Conservation (phyloP, 352 stramenopile genomes). For the Globisporangium orthogonon region DNA sequence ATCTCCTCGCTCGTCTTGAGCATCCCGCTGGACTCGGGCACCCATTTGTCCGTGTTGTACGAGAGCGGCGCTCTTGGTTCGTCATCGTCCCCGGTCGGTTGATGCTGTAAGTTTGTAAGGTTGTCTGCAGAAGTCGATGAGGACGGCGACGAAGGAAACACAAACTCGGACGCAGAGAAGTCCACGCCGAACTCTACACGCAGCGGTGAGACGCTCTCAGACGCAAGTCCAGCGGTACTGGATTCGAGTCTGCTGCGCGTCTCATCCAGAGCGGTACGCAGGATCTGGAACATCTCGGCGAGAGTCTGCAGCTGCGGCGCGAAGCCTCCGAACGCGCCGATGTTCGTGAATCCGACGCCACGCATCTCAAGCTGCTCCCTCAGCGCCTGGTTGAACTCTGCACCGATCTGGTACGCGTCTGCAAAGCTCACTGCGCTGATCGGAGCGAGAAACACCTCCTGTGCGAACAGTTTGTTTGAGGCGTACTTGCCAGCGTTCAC, state of each 20-base stretch:
- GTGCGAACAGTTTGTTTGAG: constrained; percentile 62
- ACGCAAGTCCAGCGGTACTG: constrained; percentile 13
- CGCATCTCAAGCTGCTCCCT: constrained; percentile 35
- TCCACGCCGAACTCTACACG: constrained; percentile 54
- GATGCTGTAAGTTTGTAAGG: neutral
- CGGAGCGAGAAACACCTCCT: constrained; percentile 55
- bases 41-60: constrained; percentile 73
- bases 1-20: constrained; percentile 62
- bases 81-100: neutral
- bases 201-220: constrained; percentile 31
- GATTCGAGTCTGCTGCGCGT: constrained; percentile 26
- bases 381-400: constrained; percentile 38
- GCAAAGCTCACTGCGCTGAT: constrained; percentile 47
- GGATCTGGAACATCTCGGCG: constrained; percentile 50
- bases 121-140: neutral
- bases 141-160: constrained; percentile 10
- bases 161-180: constrained; percentile 57
- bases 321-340: constrained; percentile 51
- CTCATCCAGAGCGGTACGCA: constrained; percentile 46
- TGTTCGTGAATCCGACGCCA: constrained; percentile 55
- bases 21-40: constrained; percentile 29
- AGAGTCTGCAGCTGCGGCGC: constrained; percentile 52
- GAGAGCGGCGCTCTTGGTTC: constrained; percentile 18
- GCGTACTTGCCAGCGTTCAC: constrained; percentile 55
- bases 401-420: constrained; percentile 52